Base-by-base conservation (phyloP, 2,329 filamentous ascomycete genomes). In the Pseudocercospora pini-densiflorae region DNA sequence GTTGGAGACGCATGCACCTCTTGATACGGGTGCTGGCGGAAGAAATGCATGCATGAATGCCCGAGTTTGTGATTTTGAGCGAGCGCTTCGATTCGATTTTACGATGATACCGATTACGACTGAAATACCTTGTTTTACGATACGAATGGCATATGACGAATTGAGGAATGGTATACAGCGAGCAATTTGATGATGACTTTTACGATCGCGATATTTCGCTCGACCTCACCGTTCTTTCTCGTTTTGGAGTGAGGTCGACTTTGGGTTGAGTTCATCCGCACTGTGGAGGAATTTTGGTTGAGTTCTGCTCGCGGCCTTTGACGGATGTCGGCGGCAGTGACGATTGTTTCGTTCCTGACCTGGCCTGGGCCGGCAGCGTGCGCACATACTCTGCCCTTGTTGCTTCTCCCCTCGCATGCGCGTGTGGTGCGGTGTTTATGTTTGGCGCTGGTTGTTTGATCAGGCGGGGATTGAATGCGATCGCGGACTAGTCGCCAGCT, bases 21-120 rank as follows among this genome's bases (percentile, higher is more conserved):
- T 43, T 5, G 40, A n/a, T 8, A 16, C 40, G 40, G 40, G 16
- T 43, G 40, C 16, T 19, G 40, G 40, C 40, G 40, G 40, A 43
- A 43, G 40, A 19, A 43, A 0, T 19, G 40, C 40, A 43, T 43
- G n/a, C 40, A 43, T 43, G 40, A 19, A 43, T 9, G 40, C 40
- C 40, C 5, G 7, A 19, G 40, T 7, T 40, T 8, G 19, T 19
- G 40, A 7, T 51, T 51, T 51, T n/a, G 24, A 33, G 27, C 27
- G 51, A 55, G 21, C 23, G 27, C 3, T 55, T 55, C 27, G 21
- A n/a, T 33, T 55, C 51, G 21, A 29, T 9, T 33, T 31, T 24
- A 55, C 16, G 51, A 54, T 29, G 51, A 54, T 29, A 54, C 51
- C 51, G 51, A 55, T 31, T 55, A 55, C 51, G 51, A 33, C 21